Evolutionary conservation across 1,139 yeast species (phyloP), one percentile per base, ranked within the genome.

Genomic region (Candida albicans): DNA sequence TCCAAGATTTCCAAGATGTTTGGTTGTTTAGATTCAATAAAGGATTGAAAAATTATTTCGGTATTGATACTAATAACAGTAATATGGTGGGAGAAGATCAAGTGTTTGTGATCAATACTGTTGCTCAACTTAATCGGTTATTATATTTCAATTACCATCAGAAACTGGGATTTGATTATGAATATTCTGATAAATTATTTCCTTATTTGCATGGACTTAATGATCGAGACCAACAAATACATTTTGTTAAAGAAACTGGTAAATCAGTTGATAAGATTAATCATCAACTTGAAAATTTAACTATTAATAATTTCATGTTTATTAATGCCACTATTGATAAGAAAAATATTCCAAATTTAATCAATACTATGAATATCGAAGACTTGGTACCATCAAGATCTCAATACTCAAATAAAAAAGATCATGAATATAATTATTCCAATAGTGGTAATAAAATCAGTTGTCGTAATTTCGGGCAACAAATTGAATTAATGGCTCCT

Each of bases 141-240:
- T 56, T 68, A 18, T 52, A 61, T 24, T 62, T 56, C 50, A 62
- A 65, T 44, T 67, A 69, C 47, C 51, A 55, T 24, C 40, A 32
- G 9, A 52, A 51, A 8, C 57, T 56, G 39, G 43, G 49, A 11
- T 50, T 62, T 22, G 60, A 60, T 9, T 46, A 48, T 10, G 22
- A 25, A 8, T 40, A 40, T 35, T 32, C 53, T 4, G 43, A 46
- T 5, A 52, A 53, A 18, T 49, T 67, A 49, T 70, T 70, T 43
- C 76, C 76, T 0, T 70, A 65, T 45, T 56, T 70, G 36, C 75
- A 70, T 53, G 75, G 73, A 0, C 52, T 69, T 34, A 52, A 55
- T 43, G 58, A 55, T 37, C 39, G 53, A 9, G 53, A 55, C 38
- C 74, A 68, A 48, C 57, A 70, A 28, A 58, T 59, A 1, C 69